These are phyloP conservation scores for Podila horticola DNA, from an alignment of 192 early-diverging fungal species.

Conservation along the genomic window DNA sequence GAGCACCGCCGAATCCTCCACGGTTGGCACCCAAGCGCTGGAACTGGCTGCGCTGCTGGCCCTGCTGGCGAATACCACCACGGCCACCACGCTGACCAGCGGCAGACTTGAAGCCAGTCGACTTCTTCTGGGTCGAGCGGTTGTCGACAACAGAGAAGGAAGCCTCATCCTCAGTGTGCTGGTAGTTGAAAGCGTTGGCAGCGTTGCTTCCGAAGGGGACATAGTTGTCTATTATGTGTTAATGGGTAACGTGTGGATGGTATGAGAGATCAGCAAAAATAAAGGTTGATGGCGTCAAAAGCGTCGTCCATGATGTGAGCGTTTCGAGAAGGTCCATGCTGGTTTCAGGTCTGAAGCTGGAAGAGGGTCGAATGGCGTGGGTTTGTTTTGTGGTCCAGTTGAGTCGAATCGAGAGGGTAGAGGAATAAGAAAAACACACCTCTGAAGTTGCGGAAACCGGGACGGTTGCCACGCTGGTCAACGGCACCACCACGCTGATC, in stretches of 20 bases:
- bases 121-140: constrained; percentile 75
- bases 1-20: constrained; percentile 51
- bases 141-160: constrained; percentile 95
- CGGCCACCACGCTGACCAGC: constrained; percentile 57
- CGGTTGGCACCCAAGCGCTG: constrained; percentile 51
- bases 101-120: constrained; percentile 58
- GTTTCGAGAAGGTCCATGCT: no score
- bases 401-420: neutral
- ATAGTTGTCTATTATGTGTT: constrained; percentile 56
- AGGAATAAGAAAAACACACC: constrained; percentile 16
- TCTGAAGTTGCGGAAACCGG: constrained; percentile 53
- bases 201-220: constrained; percentile 89
- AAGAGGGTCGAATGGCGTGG: neutral
- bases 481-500: constrained; percentile 59
- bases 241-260: neutral
- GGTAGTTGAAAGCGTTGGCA: constrained; percentile 88
- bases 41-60: constrained; percentile 51
- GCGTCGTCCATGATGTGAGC: no score
- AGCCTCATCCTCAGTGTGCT: constrained; percentile 90
- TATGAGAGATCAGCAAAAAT: neutral
- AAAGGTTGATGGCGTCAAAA: neutral
- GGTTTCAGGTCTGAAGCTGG: neutral
- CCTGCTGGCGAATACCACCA: constrained; percentile 57
- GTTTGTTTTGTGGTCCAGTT: neutral
- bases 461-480: constrained; percentile 54